Conservation (phyloP, 2,329 filamentous ascomycete species). For the Neopestalotiopsis sp. region DNA sequence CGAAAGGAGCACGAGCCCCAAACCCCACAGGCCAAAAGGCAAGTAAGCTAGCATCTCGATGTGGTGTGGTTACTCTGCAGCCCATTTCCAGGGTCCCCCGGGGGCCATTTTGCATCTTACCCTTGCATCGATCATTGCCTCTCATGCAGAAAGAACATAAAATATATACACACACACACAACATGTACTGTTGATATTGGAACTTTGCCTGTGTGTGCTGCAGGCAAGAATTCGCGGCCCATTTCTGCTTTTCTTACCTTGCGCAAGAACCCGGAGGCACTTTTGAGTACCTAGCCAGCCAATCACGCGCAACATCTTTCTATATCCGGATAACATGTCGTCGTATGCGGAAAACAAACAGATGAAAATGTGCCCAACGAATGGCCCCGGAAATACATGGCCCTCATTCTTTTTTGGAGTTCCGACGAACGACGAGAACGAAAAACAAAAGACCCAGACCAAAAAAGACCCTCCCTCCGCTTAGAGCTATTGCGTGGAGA, state of each 20-base stretch:
- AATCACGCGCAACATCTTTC: constrained; percentile 8
- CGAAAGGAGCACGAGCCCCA: constrained; percentile 27
- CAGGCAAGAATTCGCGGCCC: not conserved
- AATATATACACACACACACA: too few relatives aligned
- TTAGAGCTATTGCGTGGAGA: not conserved
- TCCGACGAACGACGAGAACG: too few relatives aligned
- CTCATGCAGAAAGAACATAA: constrained; percentile 12
- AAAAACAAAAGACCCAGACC: not conserved
- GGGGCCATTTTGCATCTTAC: not conserved
- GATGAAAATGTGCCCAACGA: not conserved
- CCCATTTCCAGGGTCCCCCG: constrained; percentile 12
- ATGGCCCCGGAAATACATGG: not conserved
- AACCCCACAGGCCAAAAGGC: constrained; percentile 4
- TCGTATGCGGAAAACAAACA: constrained; percentile 12
- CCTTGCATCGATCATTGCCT: constrained; percentile 21
- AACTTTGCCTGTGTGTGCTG: constrained; percentile 15
- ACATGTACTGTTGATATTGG: constrained; percentile 16
- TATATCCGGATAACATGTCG: constrained; percentile 21
- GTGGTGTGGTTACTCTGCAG: constrained; percentile 12
- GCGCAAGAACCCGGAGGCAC: not conserved
- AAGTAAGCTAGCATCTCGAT: constrained; percentile 5
- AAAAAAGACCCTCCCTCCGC: not conserved
- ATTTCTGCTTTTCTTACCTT: not conserved
- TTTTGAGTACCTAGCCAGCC: not conserved
- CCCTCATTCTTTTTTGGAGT: too few relatives aligned